A percentile compares a stretch with the other conserved stretches of the same genome.
phyloP scores from a whole-genome alignment of 768 basidiomycete species.

The Zangia roseola region DNA sequence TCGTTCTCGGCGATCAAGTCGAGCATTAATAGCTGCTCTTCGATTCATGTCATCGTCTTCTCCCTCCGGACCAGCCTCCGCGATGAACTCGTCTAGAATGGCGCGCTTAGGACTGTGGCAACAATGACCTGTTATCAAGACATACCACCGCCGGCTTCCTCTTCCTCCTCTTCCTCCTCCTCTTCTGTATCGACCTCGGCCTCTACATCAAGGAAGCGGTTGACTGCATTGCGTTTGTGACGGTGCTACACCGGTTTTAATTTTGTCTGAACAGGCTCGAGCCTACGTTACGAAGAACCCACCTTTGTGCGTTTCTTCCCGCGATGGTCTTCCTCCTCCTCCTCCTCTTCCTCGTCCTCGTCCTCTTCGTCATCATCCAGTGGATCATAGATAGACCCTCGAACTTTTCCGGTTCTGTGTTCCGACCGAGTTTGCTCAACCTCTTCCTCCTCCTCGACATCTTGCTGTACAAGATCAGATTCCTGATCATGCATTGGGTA shows the following conservation, averaged over 20 bases:
- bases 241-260: slow-evolving; percentile 44
- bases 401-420: slow-evolving; percentile 22
- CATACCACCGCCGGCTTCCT: slow-evolving; percentile 61
- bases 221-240: slow-evolving; percentile 62
- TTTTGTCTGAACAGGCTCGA: slow-evolving; percentile 5
- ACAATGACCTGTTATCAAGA: background rate
- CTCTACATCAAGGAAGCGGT: slow-evolving; percentile 92
- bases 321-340: slow-evolving; percentile 39
- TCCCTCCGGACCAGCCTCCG: slow-evolving; percentile 56
- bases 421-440: slow-evolving; percentile 24
- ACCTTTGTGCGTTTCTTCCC: slow-evolving; percentile 66
- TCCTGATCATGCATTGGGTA: slow-evolving; percentile 27
- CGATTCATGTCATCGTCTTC: slow-evolving; percentile 57
- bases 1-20: slow-evolving; percentile 67
- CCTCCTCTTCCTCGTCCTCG: slow-evolving; percentile 59
- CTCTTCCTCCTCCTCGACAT: slow-evolving; percentile 42
- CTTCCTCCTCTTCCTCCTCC: slow-evolving; percentile 89
- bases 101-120: slow-evolving; percentile 10
- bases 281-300: slow-evolving; percentile 12
- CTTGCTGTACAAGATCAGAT: slow-evolving; percentile 27
- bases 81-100: slow-evolving; percentile 66
- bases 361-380: slow-evolving; percentile 47
- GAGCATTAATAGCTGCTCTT: slow-evolving; percentile 60
- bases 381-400: slow-evolving; percentile 35
- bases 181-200: slow-evolving; percentile 97